Evolutionary conservation across 2,329 filamentous ascomycete species (phyloP).

Genomic region (Cordyceps pruinosa): DNA sequence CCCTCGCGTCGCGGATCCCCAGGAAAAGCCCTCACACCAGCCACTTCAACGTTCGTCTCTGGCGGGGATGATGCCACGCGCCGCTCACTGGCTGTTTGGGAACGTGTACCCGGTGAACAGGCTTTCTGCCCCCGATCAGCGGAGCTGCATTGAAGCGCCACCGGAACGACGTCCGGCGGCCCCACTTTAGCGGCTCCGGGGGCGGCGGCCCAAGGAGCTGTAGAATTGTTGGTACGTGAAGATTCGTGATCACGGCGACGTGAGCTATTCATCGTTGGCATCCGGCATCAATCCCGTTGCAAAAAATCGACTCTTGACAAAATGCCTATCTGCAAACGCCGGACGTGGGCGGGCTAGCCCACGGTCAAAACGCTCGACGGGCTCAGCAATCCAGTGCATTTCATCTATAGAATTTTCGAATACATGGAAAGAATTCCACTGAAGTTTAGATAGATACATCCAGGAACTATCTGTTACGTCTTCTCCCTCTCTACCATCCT

Average conservation of each 20-base stretch:
- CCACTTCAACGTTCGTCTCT: not conserved
- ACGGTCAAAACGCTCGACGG: too few species aligned
- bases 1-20: too few species aligned
- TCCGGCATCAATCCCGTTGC: too few species aligned
- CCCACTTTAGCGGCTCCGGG: slow-evolving; percentile 9
- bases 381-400: too few species aligned
- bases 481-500: not conserved
- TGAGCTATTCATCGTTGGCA: too few species aligned
- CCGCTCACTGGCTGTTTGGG: not conserved
- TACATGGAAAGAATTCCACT: too few species aligned
- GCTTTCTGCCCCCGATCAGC: slow-evolving; percentile 4
- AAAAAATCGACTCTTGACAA: too few species aligned
- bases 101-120: not conserved
- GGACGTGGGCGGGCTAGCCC: too few species aligned
- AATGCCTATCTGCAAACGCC: too few species aligned
- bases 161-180: slow-evolving; percentile 2
- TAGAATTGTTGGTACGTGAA: too few species aligned
- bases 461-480: not conserved
- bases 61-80: not conserved
- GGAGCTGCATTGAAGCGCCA: not conserved
- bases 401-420: too few species aligned
- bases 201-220: not conserved
- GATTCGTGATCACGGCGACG: not conserved
- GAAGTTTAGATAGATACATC: too few species aligned
- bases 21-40: not conserved